phyloP scores from a whole-genome alignment of 495 filamentous ascomycete species.

The Hypoxylon fragiforme region DNA sequence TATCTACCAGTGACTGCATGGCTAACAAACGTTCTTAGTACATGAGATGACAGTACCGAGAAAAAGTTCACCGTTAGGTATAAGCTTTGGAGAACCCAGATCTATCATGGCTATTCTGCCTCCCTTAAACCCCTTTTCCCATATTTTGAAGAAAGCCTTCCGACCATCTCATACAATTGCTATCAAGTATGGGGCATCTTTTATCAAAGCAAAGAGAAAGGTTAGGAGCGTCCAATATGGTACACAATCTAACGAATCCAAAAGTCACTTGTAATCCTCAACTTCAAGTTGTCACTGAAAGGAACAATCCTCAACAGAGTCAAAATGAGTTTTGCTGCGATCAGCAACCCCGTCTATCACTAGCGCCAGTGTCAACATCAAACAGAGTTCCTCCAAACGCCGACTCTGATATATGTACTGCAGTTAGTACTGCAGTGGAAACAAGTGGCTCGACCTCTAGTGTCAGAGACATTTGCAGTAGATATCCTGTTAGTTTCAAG shows the following conservation, averaged over 20 bases:
- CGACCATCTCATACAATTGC: not conserved
- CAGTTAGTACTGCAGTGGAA: not conserved
- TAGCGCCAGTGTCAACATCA: not conserved
- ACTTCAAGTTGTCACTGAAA: not conserved
- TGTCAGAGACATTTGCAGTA: not conserved
- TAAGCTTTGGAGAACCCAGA: not conserved
- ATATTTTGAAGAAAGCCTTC: not conserved
- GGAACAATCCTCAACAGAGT: not conserved
- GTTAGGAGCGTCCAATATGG: not conserved
- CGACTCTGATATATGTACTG: not conserved
- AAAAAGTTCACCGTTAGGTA: not conserved
- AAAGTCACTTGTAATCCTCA: not conserved
- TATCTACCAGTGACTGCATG: not conserved
- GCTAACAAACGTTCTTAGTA: not conserved
- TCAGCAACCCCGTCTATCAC: not conserved
- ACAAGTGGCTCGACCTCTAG: not conserved
- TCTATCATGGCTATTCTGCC: not conserved
- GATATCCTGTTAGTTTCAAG: not conserved
- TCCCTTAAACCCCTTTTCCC: not conserved
- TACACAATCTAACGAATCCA: not conserved
- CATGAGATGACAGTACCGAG: too few relatives aligned
- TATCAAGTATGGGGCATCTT: not conserved
- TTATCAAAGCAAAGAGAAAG: not conserved
- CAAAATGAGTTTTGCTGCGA: not conserved
- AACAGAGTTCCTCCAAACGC: not conserved